Evolutionary conservation across 371 early-diverging fungal genomes (phyloP).

Genomic region (Haplosporangium sp.): DNA sequence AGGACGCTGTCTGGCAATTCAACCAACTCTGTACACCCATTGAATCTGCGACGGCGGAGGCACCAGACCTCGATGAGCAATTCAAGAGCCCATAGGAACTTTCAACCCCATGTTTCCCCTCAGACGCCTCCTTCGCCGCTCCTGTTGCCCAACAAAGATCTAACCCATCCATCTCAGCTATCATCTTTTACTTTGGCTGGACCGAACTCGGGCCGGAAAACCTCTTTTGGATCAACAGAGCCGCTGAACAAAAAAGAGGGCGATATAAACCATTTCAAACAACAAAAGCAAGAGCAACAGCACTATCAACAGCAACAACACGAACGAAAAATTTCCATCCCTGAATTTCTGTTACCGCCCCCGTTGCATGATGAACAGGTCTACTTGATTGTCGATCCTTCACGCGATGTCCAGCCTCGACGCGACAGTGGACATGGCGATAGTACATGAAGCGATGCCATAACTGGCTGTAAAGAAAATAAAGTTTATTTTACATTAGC

Average conservation of each 20-base stretch:
- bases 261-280: neutral
- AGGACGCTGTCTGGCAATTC: neutral
- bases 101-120: too few species aligned
- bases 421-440: slow-evolving; percentile 45
- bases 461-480: too few species aligned
- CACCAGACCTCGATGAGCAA: too few species aligned
- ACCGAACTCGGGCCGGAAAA: neutral
- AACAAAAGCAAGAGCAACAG: neutral
- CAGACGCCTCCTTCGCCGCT: slow-evolving; percentile 15
- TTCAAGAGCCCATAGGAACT: too few species aligned
- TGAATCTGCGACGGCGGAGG: too few species aligned
- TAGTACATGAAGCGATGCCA: slow-evolving; percentile 1
- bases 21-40: too few species aligned
- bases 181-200: too few species aligned
- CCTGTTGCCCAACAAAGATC: neutral
- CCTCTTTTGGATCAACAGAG: slow-evolving; percentile 5
- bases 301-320: slow-evolving; percentile 6
- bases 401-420: slow-evolving; percentile 24
- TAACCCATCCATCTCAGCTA: too few species aligned
- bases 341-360: slow-evolving; percentile 32
- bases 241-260: neutral
- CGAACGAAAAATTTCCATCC: slow-evolving; percentile 43
- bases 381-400: slow-evolving; percentile 35
- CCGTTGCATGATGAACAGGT: slow-evolving; percentile 27
- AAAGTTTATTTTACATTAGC: too few species aligned